phyloP scores from a whole-genome alignment of 441 rosid genomes.

The Adansonia grandidieri region DNA sequence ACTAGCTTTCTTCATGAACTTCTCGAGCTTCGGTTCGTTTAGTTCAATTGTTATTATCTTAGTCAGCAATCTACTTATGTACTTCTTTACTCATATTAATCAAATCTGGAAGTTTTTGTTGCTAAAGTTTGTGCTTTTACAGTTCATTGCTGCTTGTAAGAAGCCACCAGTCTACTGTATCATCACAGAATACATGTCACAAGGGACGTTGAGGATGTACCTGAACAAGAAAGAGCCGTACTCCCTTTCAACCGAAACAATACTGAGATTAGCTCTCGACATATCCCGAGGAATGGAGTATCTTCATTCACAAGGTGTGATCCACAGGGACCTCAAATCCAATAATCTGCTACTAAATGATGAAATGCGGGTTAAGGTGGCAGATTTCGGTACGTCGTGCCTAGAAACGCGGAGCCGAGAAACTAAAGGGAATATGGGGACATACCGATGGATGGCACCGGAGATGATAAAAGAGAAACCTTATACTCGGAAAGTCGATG shows the following conservation, averaged over 20 bases:
- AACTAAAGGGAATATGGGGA: slow-evolving; percentile 89
- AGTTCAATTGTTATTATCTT: too few species aligned
- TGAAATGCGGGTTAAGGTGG: slow-evolving; percentile 96
- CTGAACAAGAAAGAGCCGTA: slow-evolving; percentile 94
- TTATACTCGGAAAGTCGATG: slow-evolving; percentile 87
- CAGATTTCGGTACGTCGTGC: slow-evolving; percentile 90
- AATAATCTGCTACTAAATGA: slow-evolving; percentile 89
- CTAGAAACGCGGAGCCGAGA: slow-evolving; percentile 86
- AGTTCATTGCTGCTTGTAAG: slow-evolving; percentile 91
- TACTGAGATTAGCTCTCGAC: slow-evolving; percentile 90
- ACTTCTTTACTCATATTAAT: too few species aligned
- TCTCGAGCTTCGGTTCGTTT: too few species aligned
- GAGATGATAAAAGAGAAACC: slow-evolving; percentile 42
- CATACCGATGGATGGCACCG: slow-evolving; percentile 22
- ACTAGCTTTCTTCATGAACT: too few species aligned
- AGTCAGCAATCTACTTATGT: too few species aligned
- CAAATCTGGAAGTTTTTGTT: background rate
- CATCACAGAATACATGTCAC: slow-evolving; percentile 96
- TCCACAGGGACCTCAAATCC: slow-evolving; percentile 91
- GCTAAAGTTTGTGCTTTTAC: slow-evolving; percentile 25
- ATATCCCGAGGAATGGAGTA: slow-evolving; percentile 98
- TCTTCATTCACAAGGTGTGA: slow-evolving; percentile 97
- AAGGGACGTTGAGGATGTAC: slow-evolving; percentile 91
- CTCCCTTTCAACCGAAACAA: slow-evolving; percentile 84
- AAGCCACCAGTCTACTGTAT: slow-evolving; percentile 95